Percentiles rank a stretch among this genome's conserved stretches.
These are phyloP conservation scores for Penicillium vulpinum DNA, from an alignment of 2,329 filamentous ascomycete genomes.

Conservation along the genomic window DNA sequence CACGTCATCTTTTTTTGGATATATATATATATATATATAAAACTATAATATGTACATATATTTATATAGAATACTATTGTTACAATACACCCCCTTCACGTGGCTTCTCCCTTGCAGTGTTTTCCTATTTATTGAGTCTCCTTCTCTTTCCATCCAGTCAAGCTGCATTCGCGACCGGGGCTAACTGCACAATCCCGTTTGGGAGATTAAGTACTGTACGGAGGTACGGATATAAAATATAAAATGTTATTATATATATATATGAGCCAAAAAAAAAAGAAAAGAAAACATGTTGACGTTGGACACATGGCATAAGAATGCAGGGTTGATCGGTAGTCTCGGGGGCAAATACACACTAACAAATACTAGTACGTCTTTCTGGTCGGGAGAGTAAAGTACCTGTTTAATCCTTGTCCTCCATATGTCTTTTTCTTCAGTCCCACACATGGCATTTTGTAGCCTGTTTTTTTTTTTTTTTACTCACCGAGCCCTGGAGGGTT, in stretches of 20 bases:
- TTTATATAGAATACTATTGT: neutral
- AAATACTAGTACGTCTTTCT: no score
- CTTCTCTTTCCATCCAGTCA: slow-evolving; percentile 2
- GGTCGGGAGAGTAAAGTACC: no score
- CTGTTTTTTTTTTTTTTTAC: neutral
- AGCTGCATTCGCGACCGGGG: slow-evolving; percentile 9
- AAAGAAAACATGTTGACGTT: slow-evolving; percentile 10
- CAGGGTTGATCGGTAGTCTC: slow-evolving; percentile 5
- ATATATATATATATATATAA: neutral
- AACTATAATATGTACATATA: no score
- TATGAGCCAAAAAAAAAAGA: neutral
- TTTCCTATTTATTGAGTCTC: neutral
- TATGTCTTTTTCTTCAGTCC: neutral
- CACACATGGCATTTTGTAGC: neutral
- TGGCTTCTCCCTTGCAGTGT: slow-evolving; percentile 6
- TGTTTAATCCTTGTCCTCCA: neutral
- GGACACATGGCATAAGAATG: slow-evolving; percentile 20
- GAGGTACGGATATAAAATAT: no score
- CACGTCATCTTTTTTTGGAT: neutral
- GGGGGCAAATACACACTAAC: neutral
- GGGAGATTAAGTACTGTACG: neutral
- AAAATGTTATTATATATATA: no score
- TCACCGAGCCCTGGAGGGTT: no score
- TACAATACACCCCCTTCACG: slow-evolving; percentile 6
- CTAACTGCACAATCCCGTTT: slow-evolving; percentile 4